A percentile compares a stretch with the other conserved stretches of the same genome.
These are phyloP conservation scores for Dryadomyces quercus-mongolicae DNA, from an alignment of 2,329 filamentous ascomycete genomes.

Conservation along the genomic window DNA sequence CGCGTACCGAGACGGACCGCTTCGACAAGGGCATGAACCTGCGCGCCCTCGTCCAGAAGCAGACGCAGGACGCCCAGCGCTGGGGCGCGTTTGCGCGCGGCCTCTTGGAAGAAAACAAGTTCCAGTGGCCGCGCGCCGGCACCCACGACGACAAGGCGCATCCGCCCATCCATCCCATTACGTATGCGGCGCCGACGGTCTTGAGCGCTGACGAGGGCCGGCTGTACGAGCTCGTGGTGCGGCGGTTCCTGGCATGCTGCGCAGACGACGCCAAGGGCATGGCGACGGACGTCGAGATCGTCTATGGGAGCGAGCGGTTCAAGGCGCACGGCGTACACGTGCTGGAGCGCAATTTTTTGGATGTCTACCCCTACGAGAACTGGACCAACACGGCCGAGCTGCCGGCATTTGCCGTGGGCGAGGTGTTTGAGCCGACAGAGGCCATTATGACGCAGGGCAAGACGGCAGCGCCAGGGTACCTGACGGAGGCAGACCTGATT, in stretches of 20 bases:
- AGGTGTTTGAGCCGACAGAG: constrained; percentile 77
- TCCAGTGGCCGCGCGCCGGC: constrained; percentile 70
- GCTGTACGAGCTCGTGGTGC: constrained; percentile 85
- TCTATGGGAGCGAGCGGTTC: constrained; percentile 76
- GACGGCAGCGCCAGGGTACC: constrained; percentile 69
- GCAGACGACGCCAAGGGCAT: constrained; percentile 86
- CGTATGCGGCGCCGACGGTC: constrained; percentile 59
- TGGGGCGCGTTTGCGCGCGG: constrained; percentile 77
- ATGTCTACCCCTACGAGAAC: constrained; percentile 92
- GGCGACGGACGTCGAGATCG: constrained; percentile 71
- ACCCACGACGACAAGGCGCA: constrained; percentile 93
- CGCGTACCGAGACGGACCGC: constrained; percentile 90
- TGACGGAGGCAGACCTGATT: constrained; percentile 93
- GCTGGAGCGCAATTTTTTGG: constrained; percentile 80
- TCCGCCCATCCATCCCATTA: constrained; percentile 90
- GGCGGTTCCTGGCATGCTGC: constrained; percentile 89
- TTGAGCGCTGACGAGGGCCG: constrained; percentile 55
- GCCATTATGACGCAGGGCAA: constrained; percentile 86
- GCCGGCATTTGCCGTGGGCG: constrained; percentile 66
- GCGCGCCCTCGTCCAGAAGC: constrained; percentile 67
- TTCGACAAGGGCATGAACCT: constrained; percentile 88
- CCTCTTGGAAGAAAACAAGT: constrained; percentile 57
- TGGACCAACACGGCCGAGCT: constrained; percentile 83
- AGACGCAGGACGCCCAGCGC: constrained; percentile 51
- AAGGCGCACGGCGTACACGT: constrained; percentile 74